Conservation (phyloP, 2,329 filamentous ascomycete species). For the Orbilia quercus region DNA sequence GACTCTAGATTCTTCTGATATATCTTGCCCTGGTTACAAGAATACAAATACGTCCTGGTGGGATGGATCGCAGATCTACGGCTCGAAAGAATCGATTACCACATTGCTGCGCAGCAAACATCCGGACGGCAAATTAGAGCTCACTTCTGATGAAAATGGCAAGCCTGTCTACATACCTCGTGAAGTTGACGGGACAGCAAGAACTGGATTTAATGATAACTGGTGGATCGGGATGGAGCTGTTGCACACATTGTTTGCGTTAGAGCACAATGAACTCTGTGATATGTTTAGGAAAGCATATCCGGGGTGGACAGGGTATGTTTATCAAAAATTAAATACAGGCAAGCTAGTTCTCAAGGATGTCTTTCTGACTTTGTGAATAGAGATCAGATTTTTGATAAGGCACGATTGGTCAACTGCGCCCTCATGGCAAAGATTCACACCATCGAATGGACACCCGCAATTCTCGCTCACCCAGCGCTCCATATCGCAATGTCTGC, state of each 20-base stretch:
- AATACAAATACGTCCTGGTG: constrained; percentile 66
- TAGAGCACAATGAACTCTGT: constrained; percentile 66
- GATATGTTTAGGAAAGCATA: constrained; percentile 62
- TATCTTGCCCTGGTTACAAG: constrained; percentile 63
- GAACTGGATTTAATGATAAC: constrained; percentile 65
- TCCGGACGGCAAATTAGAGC: constrained; percentile 63
- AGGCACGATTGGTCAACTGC: constrained; percentile 65
- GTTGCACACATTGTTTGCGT: constrained; percentile 65
- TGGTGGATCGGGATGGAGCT: constrained; percentile 67
- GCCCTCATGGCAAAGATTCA: constrained; percentile 68
- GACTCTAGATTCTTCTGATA: constrained; percentile 62
- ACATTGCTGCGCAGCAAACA: constrained; percentile 61
- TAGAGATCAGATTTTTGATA: constrained; percentile 65
- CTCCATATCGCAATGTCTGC: constrained; percentile 65
- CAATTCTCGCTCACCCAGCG: constrained; percentile 65
- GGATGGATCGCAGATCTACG: constrained; percentile 67
- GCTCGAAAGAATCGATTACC: constrained; percentile 63
- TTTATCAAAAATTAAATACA: no score
- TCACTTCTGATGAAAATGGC: constrained; percentile 61
- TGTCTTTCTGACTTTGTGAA: no score
- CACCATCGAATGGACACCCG: constrained; percentile 67
- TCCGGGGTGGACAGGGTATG: constrained; percentile 62
- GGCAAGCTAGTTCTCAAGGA: no score
- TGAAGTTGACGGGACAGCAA: constrained; percentile 62
- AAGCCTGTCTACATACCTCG: constrained; percentile 64